These are phyloP conservation scores for Trapa incisa DNA, from an alignment of 345 rosid genomes.

Conservation along the genomic window DNA sequence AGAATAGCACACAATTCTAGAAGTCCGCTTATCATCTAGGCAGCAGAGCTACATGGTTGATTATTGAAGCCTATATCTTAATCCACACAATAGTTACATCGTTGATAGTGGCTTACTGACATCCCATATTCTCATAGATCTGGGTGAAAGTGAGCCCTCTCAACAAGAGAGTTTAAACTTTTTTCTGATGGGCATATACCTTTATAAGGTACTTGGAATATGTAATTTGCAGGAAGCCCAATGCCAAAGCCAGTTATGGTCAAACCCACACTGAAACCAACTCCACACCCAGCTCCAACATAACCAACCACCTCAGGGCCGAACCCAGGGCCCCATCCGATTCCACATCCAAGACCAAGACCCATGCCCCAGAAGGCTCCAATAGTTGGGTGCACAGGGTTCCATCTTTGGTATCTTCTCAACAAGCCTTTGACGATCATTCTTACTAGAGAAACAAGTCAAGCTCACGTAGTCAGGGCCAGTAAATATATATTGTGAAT, in stretches of 20 bases:
- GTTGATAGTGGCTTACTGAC: neutral
- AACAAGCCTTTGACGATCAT: slow-evolving; percentile 78
- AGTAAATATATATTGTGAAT: neutral
- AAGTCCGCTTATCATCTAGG: neutral
- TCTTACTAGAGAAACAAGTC: slow-evolving; percentile 19
- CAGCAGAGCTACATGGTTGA: no score
- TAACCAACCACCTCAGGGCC: slow-evolving; percentile 89
- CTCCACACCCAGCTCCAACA: slow-evolving; percentile 86
- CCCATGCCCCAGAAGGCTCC: slow-evolving; percentile 99
- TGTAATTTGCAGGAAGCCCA: slow-evolving; percentile 70
- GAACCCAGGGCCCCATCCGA: slow-evolving; percentile 97
- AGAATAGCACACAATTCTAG: neutral
- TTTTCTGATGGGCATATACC: slow-evolving; percentile 21
- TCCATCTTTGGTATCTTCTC: slow-evolving; percentile 75
- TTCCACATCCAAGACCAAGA: slow-evolving; percentile 76
- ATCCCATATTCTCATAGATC: neutral
- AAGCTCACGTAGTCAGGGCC: neutral
- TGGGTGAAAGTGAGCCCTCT: neutral
- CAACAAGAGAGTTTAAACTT: neutral
- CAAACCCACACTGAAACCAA: slow-evolving; percentile 82
- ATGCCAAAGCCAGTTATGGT: slow-evolving; percentile 76
- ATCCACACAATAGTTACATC: neutral
- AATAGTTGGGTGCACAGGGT: slow-evolving; percentile 77
- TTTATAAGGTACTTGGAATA: slow-evolving; percentile 42
- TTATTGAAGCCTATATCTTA: neutral